phyloP scores from a whole-genome alignment of 2,329 filamentous ascomycete species.

The Ceratocystiopsis brevicomis region DNA sequence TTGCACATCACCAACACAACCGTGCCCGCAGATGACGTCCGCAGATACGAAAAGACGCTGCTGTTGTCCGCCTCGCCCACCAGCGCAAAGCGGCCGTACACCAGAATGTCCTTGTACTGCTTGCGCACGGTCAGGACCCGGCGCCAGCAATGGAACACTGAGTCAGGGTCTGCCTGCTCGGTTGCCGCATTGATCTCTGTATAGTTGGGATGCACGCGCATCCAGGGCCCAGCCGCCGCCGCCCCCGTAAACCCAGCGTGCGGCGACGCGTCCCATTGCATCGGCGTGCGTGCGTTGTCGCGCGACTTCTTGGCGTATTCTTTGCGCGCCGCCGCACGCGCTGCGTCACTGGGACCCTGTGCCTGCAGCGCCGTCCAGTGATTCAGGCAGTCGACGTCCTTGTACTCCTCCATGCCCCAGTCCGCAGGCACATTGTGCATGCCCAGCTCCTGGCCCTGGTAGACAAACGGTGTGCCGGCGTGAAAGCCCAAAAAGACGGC shows the following conservation, averaged over 20 bases:
- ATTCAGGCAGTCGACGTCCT: conserved; percentile 30
- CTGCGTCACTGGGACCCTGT: conserved; percentile 15
- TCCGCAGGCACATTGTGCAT: conserved; percentile 31
- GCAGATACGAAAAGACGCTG: too few relatives aligned
- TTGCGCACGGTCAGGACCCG: conserved; percentile 33
- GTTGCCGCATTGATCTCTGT: conserved; percentile 32
- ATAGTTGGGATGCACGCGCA: conserved; percentile 41
- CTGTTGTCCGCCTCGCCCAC: not conserved
- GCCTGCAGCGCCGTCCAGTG: conserved; percentile 1
- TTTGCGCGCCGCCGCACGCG: conserved; percentile 21
- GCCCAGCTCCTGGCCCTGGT: conserved; percentile 43
- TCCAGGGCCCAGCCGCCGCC: conserved; percentile 28
- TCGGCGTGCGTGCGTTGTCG: conserved; percentile 48
- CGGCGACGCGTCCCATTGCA: conserved; percentile 43
- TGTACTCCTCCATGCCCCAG: conserved; percentile 28
- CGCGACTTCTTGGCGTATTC: conserved; percentile 19
- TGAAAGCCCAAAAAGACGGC: conserved; percentile 27
- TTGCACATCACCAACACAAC: too few relatives aligned
- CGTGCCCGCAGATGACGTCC: too few relatives aligned
- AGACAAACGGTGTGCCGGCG: conserved; percentile 36
- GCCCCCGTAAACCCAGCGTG: conserved; percentile 34
- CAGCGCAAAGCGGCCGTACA: conserved; percentile 35
- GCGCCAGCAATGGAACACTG: conserved; percentile 44
- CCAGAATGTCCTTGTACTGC: conserved; percentile 35
- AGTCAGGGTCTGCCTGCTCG: conserved; percentile 25